Base-by-base conservation (phyloP, 768 basidiomycete species). In the Lentinus brumalis region DNA sequence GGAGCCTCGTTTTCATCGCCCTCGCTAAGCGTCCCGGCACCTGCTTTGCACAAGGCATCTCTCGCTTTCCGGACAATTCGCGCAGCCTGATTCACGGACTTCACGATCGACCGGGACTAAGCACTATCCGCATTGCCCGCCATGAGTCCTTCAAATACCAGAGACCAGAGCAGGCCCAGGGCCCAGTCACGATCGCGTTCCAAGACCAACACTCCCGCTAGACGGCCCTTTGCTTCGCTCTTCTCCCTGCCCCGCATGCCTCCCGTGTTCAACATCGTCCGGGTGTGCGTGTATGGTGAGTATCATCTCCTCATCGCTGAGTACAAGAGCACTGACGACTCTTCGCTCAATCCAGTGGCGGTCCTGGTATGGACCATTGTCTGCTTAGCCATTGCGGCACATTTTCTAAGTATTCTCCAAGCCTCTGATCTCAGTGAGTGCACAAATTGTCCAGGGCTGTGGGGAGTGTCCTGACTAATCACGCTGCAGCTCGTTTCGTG, bases 371-470 rank as follows among this genome's bases (percentile, higher is more conserved):
- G 89, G 82, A 90, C 89, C 21, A 74, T 89, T 62, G 87, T 94
- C 66, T 91, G 88, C 69, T 77, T 94, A 63, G 89, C 84, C 60
- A 87, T 94, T 77, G 89, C 90, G 53, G 88, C 81, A 40, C 88
- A 91, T 69, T 91, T 94, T 69, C 85, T 90, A 72, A 78, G 77
- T 57, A 79, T 91, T 38, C 76, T 92, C 63, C 80, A 85, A 61
- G 79, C 89, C 65, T 90, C 88, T 59, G 89, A 92, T 76, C 87
- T 94, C 72, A 93, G 91, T 93, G 72, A 71, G 88, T 70, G 12
- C 51, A 35, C 32, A 49, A 3, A 12, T n/a, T 35, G 44, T 15
- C 18, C 45, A 4, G 31, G 21, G 47, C 42, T 21, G 26, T 15
- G 59, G 44, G 31, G 35, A 38, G 39, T 21, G 45, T 45, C 7